A percentile compares a stretch with the other conserved stretches of the same genome.
Conservation (phyloP, 305 asterid genomes). For the Petunia hybrid region DNA sequence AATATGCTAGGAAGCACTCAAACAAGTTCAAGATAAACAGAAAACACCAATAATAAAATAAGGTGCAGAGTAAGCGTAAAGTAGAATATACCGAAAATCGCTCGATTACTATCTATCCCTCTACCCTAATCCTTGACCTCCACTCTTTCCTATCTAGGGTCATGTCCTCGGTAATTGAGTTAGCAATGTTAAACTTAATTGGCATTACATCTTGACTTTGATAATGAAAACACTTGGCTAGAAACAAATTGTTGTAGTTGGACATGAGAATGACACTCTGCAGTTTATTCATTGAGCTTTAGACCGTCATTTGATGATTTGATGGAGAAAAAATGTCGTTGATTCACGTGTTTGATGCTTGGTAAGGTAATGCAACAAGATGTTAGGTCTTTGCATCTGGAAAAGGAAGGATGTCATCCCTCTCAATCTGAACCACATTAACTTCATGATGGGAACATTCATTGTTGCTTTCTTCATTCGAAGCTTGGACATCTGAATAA, state of each 20-base stretch:
- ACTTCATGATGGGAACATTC: slow-evolving; percentile 9
- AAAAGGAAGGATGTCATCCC: slow-evolving; percentile 21
- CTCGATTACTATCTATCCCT: no score
- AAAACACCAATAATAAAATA: no score
- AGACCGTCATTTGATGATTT: slow-evolving; percentile 20
- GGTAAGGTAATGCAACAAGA: not conserved
- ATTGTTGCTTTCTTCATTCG: not conserved
- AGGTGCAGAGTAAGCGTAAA: no score
- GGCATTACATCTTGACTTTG: not conserved
- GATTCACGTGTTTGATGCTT: slow-evolving; percentile 10
- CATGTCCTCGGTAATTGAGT: no score
- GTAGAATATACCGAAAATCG: no score
- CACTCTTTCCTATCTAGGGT: no score
- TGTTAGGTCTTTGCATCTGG: not conserved
- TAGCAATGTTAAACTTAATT: not conserved
- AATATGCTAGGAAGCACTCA: no score
- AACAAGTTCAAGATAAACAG: no score
- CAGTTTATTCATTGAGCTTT: not conserved
- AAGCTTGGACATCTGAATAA: not conserved
- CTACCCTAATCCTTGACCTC: no score
- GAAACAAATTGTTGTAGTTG: not conserved
- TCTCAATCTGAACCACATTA: slow-evolving; percentile 6
- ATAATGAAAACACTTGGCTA: not conserved
- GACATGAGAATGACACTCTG: not conserved
- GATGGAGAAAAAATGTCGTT: slow-evolving; percentile 14